Base-by-base conservation (phyloP, 2,329 filamentous ascomycete genomes). In the Aspergillus terreus region DNA sequence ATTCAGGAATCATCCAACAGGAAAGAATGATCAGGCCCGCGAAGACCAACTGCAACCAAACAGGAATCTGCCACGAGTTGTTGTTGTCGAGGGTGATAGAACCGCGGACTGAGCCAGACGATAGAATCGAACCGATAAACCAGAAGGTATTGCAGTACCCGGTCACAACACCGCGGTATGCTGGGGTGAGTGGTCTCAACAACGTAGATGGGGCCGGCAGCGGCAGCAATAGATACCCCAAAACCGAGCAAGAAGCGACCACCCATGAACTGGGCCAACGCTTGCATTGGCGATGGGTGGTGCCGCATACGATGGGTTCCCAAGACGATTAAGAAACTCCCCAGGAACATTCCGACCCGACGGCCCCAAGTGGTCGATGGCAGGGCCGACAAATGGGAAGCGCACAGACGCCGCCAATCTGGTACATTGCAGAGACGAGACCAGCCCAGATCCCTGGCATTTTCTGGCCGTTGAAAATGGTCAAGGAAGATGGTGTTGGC, bases 161-260 rank as follows among this genome's bases (percentile, higher is more conserved):
- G 0, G 82, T 84, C 57, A 84, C 73, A 19, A 82, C 73, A 38
- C 82, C 83, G 54, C 84, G 77, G 64, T 82, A 83, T 2, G 79
- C 78, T 1, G 84, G 84, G 84, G 60, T 86, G 84, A 1, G 82
- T 77, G 50, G 84, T 75, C 64, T 87, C 84, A 42, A 82, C 79
- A 14, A 81, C 79, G 62, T 85, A 86, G n/a, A 82, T 78, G 1
- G 84, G 84, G 1, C 80, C 83, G 4, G 82, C 82, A 3, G 80
- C 77, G 4, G 79, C 77, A 4, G 80, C 78, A 52, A 86, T 81
- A 2, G 79, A 76, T 40, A 83, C 81, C 36, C 83, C 83, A 51
- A 81, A 80, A 6, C 79, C 79, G 17, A 82, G 72, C 21, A 82
- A 59, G 60, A 82, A 81, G 21, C 80, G 72, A 5, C 79, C 78